phyloP scores from a whole-genome alignment of 176 grass and related monocot genomes.

The Oryza glaberrima region DNA sequence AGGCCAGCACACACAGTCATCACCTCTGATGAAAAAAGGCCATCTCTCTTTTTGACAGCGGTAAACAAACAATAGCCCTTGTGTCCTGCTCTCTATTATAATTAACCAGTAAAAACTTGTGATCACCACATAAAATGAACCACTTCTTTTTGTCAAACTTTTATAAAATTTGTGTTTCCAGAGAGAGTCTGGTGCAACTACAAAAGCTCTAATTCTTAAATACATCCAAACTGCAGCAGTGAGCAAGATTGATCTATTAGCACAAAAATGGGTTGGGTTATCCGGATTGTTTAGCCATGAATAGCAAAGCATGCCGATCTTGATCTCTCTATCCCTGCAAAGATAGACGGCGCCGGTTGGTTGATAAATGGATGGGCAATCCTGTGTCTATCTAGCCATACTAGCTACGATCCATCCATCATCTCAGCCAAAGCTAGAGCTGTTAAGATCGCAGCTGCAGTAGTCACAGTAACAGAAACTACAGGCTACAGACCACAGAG shows the following conservation, averaged over 20 bases:
- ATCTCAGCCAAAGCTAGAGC: background rate
- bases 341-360: constrained; percentile 22
- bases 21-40: background rate
- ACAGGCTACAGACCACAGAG: background rate
- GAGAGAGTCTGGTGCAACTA: background rate
- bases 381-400: background rate
- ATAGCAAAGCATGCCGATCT: constrained; percentile 37
- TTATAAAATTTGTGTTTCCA: background rate
- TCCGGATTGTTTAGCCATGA: constrained; percentile 60
- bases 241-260: background rate
- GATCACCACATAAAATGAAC: background rate
- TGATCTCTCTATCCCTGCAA: background rate
- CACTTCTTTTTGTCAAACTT: background rate
- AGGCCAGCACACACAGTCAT: background rate
- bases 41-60: background rate
- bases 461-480: background rate
- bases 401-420: background rate
- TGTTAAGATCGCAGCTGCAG: background rate
- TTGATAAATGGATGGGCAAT: constrained; percentile 16
- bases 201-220: background rate
- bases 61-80: background rate
- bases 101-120: too few relatives aligned
- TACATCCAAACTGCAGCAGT: background rate
- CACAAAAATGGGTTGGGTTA: constrained; percentile 44
- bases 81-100: background rate